Conservation (phyloP, 2,329 filamentous ascomycete species). For the Diaporthe sp. region DNA sequence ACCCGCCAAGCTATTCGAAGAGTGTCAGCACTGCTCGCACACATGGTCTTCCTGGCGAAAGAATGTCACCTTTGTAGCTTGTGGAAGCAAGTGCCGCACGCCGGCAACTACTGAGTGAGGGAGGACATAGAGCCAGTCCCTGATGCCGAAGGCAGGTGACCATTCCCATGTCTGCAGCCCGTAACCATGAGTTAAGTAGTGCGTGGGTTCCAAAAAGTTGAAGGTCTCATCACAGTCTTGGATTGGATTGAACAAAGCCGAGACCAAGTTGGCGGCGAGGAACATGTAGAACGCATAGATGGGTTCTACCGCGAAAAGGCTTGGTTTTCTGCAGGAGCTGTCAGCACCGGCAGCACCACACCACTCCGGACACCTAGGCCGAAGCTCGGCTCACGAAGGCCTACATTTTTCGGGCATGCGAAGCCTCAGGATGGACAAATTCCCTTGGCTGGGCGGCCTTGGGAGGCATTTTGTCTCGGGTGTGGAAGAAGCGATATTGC, state of each 20-base stretch:
- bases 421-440: constrained; percentile 64
- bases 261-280: constrained; percentile 78
- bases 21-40: constrained; percentile 6
- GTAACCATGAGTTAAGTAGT: constrained; percentile 93
- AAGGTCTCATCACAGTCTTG: constrained; percentile 99
- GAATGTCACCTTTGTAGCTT: constrained; percentile 68
- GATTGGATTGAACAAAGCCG: constrained; percentile 88
- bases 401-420: constrained; percentile 68
- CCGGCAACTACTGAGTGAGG: constrained; percentile 83
- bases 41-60: too few relatives aligned
- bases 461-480: constrained; percentile 56
- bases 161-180: constrained; percentile 99
- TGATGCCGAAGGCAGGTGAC: constrained; percentile 92
- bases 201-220: constrained; percentile 98
- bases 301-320: constrained; percentile 76
- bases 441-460: constrained; percentile 50
- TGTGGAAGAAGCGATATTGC: background rate
- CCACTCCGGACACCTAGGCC: constrained; percentile 5
- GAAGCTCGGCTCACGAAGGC: constrained; percentile 31
- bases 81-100: constrained; percentile 74
- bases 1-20: constrained; percentile 69
- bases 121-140: constrained; percentile 92
- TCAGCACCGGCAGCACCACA: constrained; percentile 22
- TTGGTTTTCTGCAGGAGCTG: constrained; percentile 56
- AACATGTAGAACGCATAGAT: constrained; percentile 87